Percentiles rank a stretch among this genome's conserved stretches.
These are phyloP conservation scores for Pseudogymnoascus destructans DNA, from an alignment of 2,329 filamentous ascomycete genomes.

Conservation along the genomic window DNA sequence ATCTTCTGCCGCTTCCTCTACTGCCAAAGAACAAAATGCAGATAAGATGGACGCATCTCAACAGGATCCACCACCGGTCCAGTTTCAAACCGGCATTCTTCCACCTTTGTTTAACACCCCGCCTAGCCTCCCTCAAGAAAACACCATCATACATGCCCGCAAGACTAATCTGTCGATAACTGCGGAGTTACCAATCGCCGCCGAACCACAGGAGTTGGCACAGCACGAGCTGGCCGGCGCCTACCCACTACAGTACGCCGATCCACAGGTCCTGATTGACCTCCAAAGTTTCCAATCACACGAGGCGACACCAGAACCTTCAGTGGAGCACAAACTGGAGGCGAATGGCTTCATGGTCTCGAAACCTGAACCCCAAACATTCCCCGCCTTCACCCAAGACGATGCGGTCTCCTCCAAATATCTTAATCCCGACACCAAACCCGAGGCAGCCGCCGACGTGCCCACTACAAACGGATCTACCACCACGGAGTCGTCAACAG, in stretches of 20 bases:
- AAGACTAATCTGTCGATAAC: neutral
- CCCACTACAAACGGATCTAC: neutral
- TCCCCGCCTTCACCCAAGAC: neutral
- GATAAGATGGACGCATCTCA: neutral
- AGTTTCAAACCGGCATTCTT: neutral
- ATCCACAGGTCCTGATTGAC: neutral
- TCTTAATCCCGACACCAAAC: neutral
- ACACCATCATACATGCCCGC: neutral
- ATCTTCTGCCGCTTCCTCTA: neutral
- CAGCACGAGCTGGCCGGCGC: neutral
- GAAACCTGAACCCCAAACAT: neutral
- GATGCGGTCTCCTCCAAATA: neutral
- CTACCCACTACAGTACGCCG: neutral
- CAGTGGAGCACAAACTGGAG: neutral
- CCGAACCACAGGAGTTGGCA: neutral
- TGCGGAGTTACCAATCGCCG: neutral
- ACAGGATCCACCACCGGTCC: neutral
- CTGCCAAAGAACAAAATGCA: neutral
- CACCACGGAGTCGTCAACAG: neutral
- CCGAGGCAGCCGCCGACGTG: neutral
- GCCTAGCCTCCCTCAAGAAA: neutral
- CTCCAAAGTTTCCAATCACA: neutral
- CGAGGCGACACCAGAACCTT: neutral
- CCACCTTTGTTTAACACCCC: neutral
- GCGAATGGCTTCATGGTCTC: neutral